Conservation (phyloP, 179 eudicot species). For the Beta lomatogona region DNA sequence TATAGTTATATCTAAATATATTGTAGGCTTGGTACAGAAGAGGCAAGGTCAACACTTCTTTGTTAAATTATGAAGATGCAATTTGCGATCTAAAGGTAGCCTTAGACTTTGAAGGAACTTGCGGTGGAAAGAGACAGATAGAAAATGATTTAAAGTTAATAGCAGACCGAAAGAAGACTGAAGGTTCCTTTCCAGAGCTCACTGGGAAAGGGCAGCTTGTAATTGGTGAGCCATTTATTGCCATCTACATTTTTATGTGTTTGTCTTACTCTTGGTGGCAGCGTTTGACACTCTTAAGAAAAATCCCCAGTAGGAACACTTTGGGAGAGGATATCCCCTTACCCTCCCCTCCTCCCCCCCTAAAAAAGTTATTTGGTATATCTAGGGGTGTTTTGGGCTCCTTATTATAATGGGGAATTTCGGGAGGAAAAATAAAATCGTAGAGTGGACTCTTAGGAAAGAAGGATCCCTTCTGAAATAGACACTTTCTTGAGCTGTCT, state of each 20-base stretch:
- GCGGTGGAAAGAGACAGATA: slow-evolving; percentile 70
- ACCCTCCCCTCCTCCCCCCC: too few relatives aligned
- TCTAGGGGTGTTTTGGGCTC: background rate
- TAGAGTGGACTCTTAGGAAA: too few relatives aligned
- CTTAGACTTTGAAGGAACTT: slow-evolving; percentile 55
- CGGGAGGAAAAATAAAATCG: too few relatives aligned
- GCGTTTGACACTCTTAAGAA: background rate
- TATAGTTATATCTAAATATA: slow-evolving; percentile 13
- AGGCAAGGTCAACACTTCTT: slow-evolving; percentile 73
- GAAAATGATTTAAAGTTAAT: slow-evolving; percentile 54
- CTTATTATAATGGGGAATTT: background rate
- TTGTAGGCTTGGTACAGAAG: slow-evolving; percentile 94
- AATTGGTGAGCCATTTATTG: slow-evolving; percentile 35
- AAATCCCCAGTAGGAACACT: too few relatives aligned
- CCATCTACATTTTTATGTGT: slow-evolving; percentile 11
- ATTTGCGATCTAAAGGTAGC: slow-evolving; percentile 58
- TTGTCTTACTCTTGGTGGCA: background rate
- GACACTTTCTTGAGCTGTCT: too few relatives aligned
- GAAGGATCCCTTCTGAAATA: too few relatives aligned
- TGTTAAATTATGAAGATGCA: slow-evolving; percentile 65
- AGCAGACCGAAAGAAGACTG: slow-evolving; percentile 27
- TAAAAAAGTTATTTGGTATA: too few relatives aligned
- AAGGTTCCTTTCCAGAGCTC: slow-evolving; percentile 24
- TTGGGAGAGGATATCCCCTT: too few relatives aligned
- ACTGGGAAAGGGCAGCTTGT: slow-evolving; percentile 27